These are phyloP conservation scores for Ogataea sp. DNA, from an alignment of 805 yeast species.

Conservation along the genomic window DNA sequence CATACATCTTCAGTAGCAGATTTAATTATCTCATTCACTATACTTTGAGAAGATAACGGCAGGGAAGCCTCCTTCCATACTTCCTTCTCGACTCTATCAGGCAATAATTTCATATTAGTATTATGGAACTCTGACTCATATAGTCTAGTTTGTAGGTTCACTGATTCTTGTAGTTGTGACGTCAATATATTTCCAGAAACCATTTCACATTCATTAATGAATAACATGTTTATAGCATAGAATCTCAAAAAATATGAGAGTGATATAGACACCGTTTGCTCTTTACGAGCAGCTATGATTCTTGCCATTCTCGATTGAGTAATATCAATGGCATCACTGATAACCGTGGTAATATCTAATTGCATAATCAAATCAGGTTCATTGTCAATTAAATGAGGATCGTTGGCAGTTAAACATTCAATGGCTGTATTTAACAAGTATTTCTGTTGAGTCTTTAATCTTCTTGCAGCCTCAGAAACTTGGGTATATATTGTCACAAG, in stretches of 20 bases:
- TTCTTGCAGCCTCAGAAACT: conserved; percentile 63
- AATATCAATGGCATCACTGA: conserved; percentile 59
- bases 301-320: conserved; percentile 74
- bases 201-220: conserved; percentile 76
- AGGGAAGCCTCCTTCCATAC: conserved; percentile 74
- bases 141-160: conserved; percentile 57
- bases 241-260: conserved; percentile 58
- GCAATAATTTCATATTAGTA: conserved; percentile 37
- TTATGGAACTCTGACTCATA: conserved; percentile 52
- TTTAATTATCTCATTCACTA: conserved; percentile 42
- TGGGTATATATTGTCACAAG: conserved; percentile 50
- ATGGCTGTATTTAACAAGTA: conserved; percentile 64
- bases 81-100: conserved; percentile 53
- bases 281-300: conserved; percentile 69
- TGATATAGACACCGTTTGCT: conserved; percentile 51
- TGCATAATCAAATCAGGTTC: conserved; percentile 39
- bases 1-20: conserved; percentile 40
- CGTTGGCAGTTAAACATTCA: conserved; percentile 29
- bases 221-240: conserved; percentile 57
- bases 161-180: conserved; percentile 55
- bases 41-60: conserved; percentile 35
- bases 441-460: conserved; percentile 75
- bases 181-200: conserved; percentile 60
- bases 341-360: conserved; percentile 58
- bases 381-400: conserved; percentile 18